A percentile compares a stretch with the other conserved stretches of the same genome.
These are phyloP conservation scores for Cercospora sesami DNA, from an alignment of 2,329 filamentous ascomycete genomes.

Conservation along the genomic window DNA sequence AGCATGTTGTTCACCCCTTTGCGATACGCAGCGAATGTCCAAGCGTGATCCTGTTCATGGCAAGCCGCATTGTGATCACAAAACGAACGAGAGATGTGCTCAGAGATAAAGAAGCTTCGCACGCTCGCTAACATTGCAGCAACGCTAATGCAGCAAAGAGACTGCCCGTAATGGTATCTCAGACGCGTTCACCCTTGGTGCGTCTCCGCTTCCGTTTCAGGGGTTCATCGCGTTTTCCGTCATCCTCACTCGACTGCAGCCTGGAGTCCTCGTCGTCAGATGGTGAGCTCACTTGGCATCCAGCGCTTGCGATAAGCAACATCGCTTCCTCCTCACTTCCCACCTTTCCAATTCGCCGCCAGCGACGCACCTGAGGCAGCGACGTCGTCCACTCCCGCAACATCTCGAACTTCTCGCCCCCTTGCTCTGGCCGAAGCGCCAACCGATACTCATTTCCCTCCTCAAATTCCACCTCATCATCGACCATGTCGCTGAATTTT, in stretches of 20 bases:
- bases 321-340: conserved; percentile 16
- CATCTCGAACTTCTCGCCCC: conserved; percentile 6
- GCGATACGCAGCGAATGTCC: background rate
- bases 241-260: background rate
- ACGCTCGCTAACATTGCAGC: background rate
- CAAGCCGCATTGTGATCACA: background rate
- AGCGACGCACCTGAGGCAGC: conserved; percentile 11
- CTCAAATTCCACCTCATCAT: background rate
- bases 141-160: background rate
- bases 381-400: conserved; percentile 10
- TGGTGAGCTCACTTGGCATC: background rate
- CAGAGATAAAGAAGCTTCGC: background rate
- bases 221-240: background rate
- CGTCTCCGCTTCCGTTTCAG: background rate
- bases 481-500: conserved; percentile 13
- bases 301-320: conserved; percentile 4
- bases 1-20: conserved; percentile 2
- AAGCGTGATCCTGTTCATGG: background rate
- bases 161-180: background rate
- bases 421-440: conserved; percentile 10
- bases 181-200: background rate
- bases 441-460: conserved; percentile 13
- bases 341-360: conserved; percentile 7
- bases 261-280: background rate
- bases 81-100: background rate